A percentile compares a stretch with the other conserved stretches of the same genome.
phyloP scores from a whole-genome alignment of 306 rosid species.

The Delonix regia region DNA sequence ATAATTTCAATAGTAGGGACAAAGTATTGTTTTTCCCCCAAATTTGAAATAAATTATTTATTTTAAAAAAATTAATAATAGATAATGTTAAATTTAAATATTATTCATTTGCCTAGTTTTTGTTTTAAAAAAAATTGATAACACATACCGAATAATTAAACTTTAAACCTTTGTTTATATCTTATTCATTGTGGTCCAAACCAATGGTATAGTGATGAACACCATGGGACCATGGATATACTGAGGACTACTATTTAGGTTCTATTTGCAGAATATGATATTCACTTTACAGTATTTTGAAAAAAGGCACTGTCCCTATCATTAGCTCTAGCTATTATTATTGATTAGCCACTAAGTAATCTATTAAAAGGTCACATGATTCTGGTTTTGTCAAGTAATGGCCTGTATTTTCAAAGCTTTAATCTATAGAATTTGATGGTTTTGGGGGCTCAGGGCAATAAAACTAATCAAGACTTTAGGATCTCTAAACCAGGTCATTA shows the following conservation, averaged over 20 bases:
- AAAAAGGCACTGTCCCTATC: slow-evolving; percentile 26
- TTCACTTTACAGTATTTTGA: neutral
- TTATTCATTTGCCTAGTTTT: neutral
- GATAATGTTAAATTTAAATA: neutral
- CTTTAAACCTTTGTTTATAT: neutral
- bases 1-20: too few relatives aligned
- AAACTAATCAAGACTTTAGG: slow-evolving; percentile 4
- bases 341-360: slow-evolving; percentile 22
- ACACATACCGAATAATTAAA: neutral
- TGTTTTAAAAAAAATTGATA: neutral
- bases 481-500: neutral
- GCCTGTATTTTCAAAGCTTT: slow-evolving; percentile 23
- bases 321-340: slow-evolving; percentile 22
- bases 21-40: too few relatives aligned
- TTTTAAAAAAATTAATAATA: too few relatives aligned
- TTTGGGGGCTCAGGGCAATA: slow-evolving; percentile 8
- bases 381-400: slow-evolving; percentile 23
- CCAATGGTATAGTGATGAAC: neutral
- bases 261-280: slow-evolving; percentile 12
- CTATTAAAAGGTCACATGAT: slow-evolving; percentile 10
- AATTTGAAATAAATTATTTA: too few relatives aligned
- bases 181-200: slow-evolving; percentile 31
- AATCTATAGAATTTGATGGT: slow-evolving; percentile 18
- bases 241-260: slow-evolving; percentile 1
- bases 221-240: slow-evolving; percentile 5